phyloP scores from a whole-genome alignment of 768 basidiomycete species.

The Rubroboletus satanas region DNA sequence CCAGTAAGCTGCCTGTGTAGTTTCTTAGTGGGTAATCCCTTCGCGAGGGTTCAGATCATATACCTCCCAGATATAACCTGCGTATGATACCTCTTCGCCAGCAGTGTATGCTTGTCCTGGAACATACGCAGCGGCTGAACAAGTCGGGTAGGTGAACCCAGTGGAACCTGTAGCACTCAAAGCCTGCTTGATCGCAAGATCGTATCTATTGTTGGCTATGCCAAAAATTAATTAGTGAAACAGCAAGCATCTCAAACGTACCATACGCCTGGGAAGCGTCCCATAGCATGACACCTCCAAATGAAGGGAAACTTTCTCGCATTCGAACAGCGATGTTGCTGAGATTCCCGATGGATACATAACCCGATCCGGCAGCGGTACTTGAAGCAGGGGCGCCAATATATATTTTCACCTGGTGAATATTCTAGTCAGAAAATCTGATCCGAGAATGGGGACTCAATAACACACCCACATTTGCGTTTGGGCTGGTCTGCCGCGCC shows the following conservation, averaged over 20 bases:
- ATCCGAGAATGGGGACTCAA: background rate
- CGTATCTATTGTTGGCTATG: constrained; percentile 56
- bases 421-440: background rate
- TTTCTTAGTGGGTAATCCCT: background rate
- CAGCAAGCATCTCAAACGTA: constrained; percentile 5
- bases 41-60: background rate
- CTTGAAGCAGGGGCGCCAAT: constrained; percentile 41
- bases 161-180: constrained; percentile 60
- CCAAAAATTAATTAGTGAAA: constrained; percentile 6
- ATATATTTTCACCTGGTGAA: constrained; percentile 37
- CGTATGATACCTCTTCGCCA: constrained; percentile 50
- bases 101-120: constrained; percentile 49
- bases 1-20: constrained; percentile 55
- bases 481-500: constrained; percentile 40
- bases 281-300: constrained; percentile 45
- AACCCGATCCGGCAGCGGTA: constrained; percentile 41
- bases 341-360: constrained; percentile 32
- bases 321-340: constrained; percentile 32
- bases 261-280: constrained; percentile 41
- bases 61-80: constrained; percentile 66
- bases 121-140: constrained; percentile 51
- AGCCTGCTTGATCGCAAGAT: constrained; percentile 57
- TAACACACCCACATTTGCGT: constrained; percentile 32
- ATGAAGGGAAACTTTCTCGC: constrained; percentile 39
- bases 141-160: constrained; percentile 62